Percentiles rank a stretch among this genome's conserved stretches.
phyloP scores from a whole-genome alignment of 2,329 filamentous ascomycete genomes.

The Celoporthe dispersa region DNA sequence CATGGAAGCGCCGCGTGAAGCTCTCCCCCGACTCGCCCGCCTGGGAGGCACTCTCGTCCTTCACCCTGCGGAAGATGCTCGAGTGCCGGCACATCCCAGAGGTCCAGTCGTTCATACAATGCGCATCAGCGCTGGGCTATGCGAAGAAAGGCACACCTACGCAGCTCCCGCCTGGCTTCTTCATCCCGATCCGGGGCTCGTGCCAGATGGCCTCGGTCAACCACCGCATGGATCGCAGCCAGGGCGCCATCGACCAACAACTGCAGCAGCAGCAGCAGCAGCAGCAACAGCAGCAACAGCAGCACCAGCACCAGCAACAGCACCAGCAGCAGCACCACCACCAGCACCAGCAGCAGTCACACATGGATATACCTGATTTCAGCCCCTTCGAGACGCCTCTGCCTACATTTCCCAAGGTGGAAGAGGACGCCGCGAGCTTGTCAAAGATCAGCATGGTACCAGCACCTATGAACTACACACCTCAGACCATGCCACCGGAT shows the following conservation, averaged over 20 bases:
- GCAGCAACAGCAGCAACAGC: slow-evolving; percentile 36
- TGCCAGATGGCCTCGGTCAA: slow-evolving; percentile 28
- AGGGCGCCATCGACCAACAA: slow-evolving; percentile 28
- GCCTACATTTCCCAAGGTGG: slow-evolving; percentile 29
- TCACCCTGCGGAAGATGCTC: slow-evolving; percentile 48
- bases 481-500: slow-evolving; percentile 28
- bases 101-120: slow-evolving; percentile 44
- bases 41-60: slow-evolving; percentile 49
- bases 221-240: slow-evolving; percentile 28
- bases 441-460: slow-evolving; percentile 30
- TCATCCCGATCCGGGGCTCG: slow-evolving; percentile 36
- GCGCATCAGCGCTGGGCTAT: slow-evolving; percentile 41
- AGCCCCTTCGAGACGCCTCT: slow-evolving; percentile 29
- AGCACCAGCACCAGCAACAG: slow-evolving; percentile 34
- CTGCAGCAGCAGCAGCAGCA: slow-evolving; percentile 31
- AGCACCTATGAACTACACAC: slow-evolving; percentile 25
- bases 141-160: slow-evolving; percentile 26
- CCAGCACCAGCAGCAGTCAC: slow-evolving; percentile 23
- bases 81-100: slow-evolving; percentile 51
- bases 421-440: slow-evolving; percentile 29
- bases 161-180: slow-evolving; percentile 26
- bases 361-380: slow-evolving; percentile 28
- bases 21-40: slow-evolving; percentile 40
- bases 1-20: slow-evolving; percentile 46
- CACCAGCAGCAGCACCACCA: slow-evolving; percentile 25